Conservation (phyloP, 2,329 filamentous ascomycete species). For the Ceratocystis eucalypticola region DNA sequence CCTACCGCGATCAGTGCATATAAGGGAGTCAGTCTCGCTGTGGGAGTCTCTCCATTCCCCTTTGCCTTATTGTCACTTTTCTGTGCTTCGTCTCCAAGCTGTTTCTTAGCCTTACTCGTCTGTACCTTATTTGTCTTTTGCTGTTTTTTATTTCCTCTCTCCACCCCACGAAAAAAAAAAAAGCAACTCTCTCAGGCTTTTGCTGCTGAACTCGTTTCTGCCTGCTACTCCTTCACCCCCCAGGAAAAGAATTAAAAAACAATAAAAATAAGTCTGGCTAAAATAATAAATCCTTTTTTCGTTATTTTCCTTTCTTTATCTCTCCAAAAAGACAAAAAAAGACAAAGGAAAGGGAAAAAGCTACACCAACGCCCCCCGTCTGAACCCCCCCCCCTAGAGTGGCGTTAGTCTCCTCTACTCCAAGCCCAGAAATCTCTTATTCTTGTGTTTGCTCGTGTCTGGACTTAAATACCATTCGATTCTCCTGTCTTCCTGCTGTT, state of each 20-base stretch:
- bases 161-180: too few species aligned
- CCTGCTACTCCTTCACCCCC: neutral
- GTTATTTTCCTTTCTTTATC: neutral
- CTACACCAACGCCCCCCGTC: neutral
- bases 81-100: too few species aligned
- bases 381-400: neutral
- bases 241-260: neutral
- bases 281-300: neutral
- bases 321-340: neutral
- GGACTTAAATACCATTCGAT: neutral
- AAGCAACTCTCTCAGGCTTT: too few species aligned
- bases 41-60: too few species aligned
- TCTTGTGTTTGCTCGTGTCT: neutral
- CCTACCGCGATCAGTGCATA: too few species aligned
- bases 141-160: too few species aligned
- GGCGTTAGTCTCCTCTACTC: constrained; percentile 8
- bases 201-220: neutral
- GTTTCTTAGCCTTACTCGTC: too few species aligned
- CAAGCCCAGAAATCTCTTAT: constrained; percentile 12
- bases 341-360: neutral
- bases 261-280: neutral
- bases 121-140: too few species aligned
- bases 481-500: neutral
- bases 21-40: too few species aligned
- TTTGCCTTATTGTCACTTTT: too few species aligned